These are phyloP conservation scores for Phytopythium chamaehyphon DNA, from an alignment of 352 stramenopile genomes.

Conservation along the genomic window DNA sequence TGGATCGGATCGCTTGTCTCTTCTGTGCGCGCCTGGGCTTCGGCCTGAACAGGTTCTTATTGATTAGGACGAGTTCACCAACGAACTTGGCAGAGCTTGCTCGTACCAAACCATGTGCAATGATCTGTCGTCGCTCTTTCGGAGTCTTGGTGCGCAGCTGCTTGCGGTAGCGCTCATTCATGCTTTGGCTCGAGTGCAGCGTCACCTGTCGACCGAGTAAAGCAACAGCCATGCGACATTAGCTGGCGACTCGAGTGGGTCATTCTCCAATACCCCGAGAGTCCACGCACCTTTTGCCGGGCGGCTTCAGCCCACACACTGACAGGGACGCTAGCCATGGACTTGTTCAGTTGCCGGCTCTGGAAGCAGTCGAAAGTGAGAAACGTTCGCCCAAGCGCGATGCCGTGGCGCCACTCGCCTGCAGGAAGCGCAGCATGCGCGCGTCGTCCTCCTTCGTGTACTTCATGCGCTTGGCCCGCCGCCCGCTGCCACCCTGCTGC, in stretches of 20 bases:
- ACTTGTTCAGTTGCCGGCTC: background rate
- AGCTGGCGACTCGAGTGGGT: background rate
- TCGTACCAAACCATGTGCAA: conserved; percentile 23
- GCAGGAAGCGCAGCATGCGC: conserved; percentile 42
- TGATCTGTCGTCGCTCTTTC: conserved; percentile 24
- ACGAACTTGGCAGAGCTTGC: background rate
- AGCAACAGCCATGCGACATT: background rate
- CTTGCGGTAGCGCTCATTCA: conserved; percentile 56
- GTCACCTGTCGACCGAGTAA: conserved; percentile 16
- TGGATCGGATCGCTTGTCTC: background rate
- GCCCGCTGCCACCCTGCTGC: background rate
- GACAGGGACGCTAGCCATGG: conserved; percentile 12
- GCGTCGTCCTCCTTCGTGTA: conserved; percentile 45
- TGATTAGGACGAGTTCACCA: background rate
- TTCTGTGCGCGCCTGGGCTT: background rate
- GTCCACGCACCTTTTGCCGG: background rate
- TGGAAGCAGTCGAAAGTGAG: background rate
- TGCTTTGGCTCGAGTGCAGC: conserved; percentile 30
- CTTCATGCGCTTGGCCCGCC: conserved; percentile 3
- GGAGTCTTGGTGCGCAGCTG: conserved; percentile 30
- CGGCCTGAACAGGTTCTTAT: background rate
- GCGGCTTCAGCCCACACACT: conserved; percentile 16
- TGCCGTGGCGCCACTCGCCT: conserved; percentile 7
- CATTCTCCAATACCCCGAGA: background rate
- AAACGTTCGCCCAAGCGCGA: background rate